These are phyloP conservation scores for Saccharomyces hybrid DNA, from an alignment of 1,139 yeast species.

Conservation along the genomic window DNA sequence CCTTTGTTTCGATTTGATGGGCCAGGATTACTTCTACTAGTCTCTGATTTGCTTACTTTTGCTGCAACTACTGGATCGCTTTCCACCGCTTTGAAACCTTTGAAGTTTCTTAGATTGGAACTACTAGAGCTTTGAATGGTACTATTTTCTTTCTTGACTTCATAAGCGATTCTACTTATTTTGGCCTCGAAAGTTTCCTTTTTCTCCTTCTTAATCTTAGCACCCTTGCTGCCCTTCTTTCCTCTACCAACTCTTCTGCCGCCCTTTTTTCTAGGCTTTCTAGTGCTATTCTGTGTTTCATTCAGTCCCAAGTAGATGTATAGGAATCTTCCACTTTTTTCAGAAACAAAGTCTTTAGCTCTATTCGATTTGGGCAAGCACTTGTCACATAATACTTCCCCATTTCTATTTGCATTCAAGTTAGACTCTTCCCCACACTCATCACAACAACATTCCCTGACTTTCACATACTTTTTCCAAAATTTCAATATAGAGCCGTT, in stretches of 20 bases:
- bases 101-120: conserved; percentile 30
- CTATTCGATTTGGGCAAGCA: conserved; percentile 33
- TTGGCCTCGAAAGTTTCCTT: conserved; percentile 22
- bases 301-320: conserved; percentile 44
- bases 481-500: conserved; percentile 49
- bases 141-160: conserved; percentile 22
- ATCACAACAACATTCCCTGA: conserved; percentile 44
- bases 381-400: conserved; percentile 35
- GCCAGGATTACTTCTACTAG: neutral
- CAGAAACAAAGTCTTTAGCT: conserved; percentile 34
- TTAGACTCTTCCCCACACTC: conserved; percentile 38
- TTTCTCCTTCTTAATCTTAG: conserved; percentile 10
- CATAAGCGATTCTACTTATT: conserved; percentile 21
- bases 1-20: neutral
- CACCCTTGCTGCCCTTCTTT: conserved; percentile 8
- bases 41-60: neutral
- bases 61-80: neutral
- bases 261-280: conserved; percentile 24
- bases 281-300: conserved; percentile 29
- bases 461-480: conserved; percentile 40
- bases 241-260: conserved; percentile 29
- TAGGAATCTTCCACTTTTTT: conserved; percentile 42
- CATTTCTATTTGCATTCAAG: conserved; percentile 35
- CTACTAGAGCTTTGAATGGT: conserved; percentile 25
- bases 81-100: conserved; percentile 23